Evolutionary conservation across 441 rosid species (phyloP).

Genomic region (Gossypium lobatum): DNA sequence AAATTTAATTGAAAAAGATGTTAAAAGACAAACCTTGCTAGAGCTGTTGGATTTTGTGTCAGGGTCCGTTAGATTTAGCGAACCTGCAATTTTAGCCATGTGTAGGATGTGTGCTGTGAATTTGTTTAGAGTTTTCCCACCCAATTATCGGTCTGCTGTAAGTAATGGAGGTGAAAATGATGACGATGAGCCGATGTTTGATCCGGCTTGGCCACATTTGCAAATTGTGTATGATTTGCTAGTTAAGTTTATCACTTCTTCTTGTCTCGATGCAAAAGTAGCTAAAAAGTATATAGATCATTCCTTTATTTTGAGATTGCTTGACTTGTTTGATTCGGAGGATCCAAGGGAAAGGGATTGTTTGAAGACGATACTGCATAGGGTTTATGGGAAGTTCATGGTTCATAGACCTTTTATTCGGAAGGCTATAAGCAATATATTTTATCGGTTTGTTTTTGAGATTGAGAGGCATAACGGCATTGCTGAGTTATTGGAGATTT

Average conservation of each 20-base stretch:
- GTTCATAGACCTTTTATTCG: constrained; percentile 88
- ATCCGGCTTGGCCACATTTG: constrained; percentile 95
- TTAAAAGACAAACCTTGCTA: constrained; percentile 70
- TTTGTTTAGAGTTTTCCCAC: constrained; percentile 71
- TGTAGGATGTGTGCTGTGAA: constrained; percentile 91
- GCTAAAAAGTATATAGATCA: constrained; percentile 90
- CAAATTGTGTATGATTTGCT: constrained; percentile 81
- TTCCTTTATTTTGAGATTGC: constrained; percentile 71
- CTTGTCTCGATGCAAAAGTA: constrained; percentile 67
- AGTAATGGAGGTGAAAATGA: constrained; percentile 33
- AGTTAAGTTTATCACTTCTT: constrained; percentile 66
- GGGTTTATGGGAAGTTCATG: constrained; percentile 85
- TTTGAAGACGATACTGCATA: constrained; percentile 73
- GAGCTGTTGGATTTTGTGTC: constrained; percentile 79
- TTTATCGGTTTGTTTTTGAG: constrained; percentile 75
- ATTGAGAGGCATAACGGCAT: constrained; percentile 83
- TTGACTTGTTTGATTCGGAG: constrained; percentile 86
- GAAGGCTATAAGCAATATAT: constrained; percentile 70
- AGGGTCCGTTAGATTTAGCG: constrained; percentile 60
- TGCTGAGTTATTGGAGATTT: constrained; percentile 84
- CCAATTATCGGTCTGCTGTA: constrained; percentile 45
- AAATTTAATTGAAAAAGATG: constrained; percentile 68
- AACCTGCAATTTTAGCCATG: constrained; percentile 74
- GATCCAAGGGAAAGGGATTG: constrained; percentile 91
- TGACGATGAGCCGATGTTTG: constrained; percentile 71